phyloP scores from a whole-genome alignment of 2,329 filamentous ascomycete genomes.

The Claviceps purpurea region DNA sequence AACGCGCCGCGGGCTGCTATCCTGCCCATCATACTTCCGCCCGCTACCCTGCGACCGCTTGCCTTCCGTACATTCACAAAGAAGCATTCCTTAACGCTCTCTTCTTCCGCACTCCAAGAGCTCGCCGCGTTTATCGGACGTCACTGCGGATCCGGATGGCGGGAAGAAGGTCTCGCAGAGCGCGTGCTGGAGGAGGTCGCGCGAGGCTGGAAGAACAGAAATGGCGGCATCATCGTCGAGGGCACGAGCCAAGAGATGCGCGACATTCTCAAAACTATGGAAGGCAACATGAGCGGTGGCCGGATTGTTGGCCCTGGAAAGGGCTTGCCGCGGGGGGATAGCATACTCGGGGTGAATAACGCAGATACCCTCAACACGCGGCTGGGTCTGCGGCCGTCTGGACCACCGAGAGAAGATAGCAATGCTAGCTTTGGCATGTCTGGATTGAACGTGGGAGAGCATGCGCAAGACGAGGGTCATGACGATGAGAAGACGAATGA shows the following conservation, averaged over 20 bases:
- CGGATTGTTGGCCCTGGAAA: slow-evolving; percentile 41
- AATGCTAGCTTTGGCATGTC: slow-evolving; percentile 52
- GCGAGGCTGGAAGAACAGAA: slow-evolving; percentile 79
- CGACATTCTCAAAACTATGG: slow-evolving; percentile 69
- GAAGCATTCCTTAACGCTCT: slow-evolving; percentile 89
- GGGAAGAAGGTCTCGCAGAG: slow-evolving; percentile 87
- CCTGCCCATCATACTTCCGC: slow-evolving; percentile 78
- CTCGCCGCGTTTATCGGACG: slow-evolving; percentile 83
- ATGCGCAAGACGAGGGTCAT: slow-evolving; percentile 30
- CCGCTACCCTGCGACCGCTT: slow-evolving; percentile 72
- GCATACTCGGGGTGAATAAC: slow-evolving; percentile 45
- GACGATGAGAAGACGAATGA: slow-evolving; percentile 45
- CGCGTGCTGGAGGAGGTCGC: slow-evolving; percentile 85
- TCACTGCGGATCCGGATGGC: slow-evolving; percentile 91
- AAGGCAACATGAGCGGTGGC: slow-evolving; percentile 83
- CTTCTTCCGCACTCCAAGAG: slow-evolving; percentile 71
- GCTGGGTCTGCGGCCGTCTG: slow-evolving; percentile 34
- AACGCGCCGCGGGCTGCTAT: slow-evolving; percentile 48
- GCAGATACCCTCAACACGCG: slow-evolving; percentile 40
- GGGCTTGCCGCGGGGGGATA: slow-evolving; percentile 43
- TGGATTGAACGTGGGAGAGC: slow-evolving; percentile 35
- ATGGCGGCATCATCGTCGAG: slow-evolving; percentile 83
- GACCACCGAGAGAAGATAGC: slow-evolving; percentile 43
- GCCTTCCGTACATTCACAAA: slow-evolving; percentile 95
- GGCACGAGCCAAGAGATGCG: slow-evolving; percentile 64